These are phyloP conservation scores for Rhodotorula taiwanensis DNA, from an alignment of 768 basidiomycete species.

Conservation along the genomic window DNA sequence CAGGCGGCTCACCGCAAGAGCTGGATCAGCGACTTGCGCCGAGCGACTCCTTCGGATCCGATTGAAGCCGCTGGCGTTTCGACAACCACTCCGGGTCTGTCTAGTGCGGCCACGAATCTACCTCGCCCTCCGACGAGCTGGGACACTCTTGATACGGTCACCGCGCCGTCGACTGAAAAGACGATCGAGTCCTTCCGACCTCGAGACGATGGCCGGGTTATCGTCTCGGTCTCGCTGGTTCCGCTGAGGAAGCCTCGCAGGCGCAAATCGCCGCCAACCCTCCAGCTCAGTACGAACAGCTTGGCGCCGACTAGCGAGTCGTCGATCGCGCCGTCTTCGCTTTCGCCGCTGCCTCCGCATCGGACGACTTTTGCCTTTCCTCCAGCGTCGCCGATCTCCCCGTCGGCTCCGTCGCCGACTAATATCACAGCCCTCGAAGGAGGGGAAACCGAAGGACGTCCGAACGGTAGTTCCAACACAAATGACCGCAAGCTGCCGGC, in stretches of 20 bases:
- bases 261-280: too few relatives aligned
- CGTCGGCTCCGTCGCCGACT: background rate
- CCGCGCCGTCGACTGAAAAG: background rate
- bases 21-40: conserved; percentile 20
- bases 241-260: conserved; percentile 20
- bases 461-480: too few relatives aligned
- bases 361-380: conserved; percentile 5
- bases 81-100: too few relatives aligned
- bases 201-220: conserved; percentile 17
- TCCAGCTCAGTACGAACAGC: too few relatives aligned
- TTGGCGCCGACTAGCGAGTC: too few relatives aligned
- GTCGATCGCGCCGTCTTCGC: background rate
- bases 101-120: conserved; percentile 8
- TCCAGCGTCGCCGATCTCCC: background rate
- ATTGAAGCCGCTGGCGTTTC: too few relatives aligned
- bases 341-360: too few relatives aligned
- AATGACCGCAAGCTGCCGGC: background rate
- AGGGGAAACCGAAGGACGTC: too few relatives aligned
- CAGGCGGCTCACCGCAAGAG: conserved; percentile 1
- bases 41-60: background rate
- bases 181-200: background rate
- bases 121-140: background rate
- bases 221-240: conserved; percentile 28
- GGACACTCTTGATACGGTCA: background rate
- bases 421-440: too few relatives aligned